Percentiles rank a stretch among this genome's conserved stretches.
These are phyloP conservation scores for Diplodia corticola DNA, from an alignment of 2,329 filamentous ascomycete genomes.

Conservation along the genomic window DNA sequence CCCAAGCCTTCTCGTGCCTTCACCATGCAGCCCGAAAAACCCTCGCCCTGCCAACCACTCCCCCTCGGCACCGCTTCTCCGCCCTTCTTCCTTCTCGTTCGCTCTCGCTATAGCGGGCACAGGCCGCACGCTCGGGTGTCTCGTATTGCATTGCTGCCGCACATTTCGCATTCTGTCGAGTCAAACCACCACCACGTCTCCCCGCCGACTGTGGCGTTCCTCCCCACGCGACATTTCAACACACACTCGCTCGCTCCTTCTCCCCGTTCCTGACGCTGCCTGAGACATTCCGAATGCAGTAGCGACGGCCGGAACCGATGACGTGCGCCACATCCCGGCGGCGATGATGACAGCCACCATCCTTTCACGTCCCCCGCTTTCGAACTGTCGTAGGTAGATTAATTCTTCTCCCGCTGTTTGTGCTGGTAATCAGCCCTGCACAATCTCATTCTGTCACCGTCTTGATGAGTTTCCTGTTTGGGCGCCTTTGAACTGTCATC, in stretches of 20 bases:
- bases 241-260: neutral
- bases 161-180: neutral
- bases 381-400: neutral
- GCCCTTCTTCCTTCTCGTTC: neutral
- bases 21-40: neutral
- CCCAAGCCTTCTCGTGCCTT: neutral
- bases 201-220: too few relatives aligned
- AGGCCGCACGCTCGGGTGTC: neutral
- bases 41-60: neutral
- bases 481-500: neutral
- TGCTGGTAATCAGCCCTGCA: neutral
- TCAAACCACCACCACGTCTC: neutral
- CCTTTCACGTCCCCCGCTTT: neutral
- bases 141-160: neutral
- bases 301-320: neutral
- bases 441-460: neutral
- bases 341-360: neutral
- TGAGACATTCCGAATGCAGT: neutral
- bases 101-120: neutral
- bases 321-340: neutral
- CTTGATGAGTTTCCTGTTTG: neutral
- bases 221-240: too few relatives aligned
- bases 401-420: neutral
- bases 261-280: neutral
- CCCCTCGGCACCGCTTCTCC: neutral